Percentiles rank a stretch among this genome's conserved stretches.
Conservation (phyloP, 2,329 filamentous ascomycete genomes). For the Graphiopsis chlorocephala region DNA sequence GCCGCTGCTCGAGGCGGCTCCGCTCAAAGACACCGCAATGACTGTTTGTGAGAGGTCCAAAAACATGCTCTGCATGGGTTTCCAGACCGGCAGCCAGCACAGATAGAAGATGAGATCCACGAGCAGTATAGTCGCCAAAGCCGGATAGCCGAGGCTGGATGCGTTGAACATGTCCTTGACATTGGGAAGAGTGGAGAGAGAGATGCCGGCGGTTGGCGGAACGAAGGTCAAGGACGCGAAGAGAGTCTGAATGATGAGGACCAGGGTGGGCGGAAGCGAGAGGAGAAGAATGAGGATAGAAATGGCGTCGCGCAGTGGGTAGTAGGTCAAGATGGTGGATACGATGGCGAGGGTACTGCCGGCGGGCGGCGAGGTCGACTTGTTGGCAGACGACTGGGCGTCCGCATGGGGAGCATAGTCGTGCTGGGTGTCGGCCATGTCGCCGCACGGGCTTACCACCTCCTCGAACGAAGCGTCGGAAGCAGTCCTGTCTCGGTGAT, state of each 20-base stretch:
- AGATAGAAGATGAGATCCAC: slow-evolving; percentile 82
- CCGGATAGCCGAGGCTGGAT: slow-evolving; percentile 74
- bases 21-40: slow-evolving; percentile 85
- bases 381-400: slow-evolving; percentile 34
- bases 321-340: slow-evolving; percentile 82
- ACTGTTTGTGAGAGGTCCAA: slow-evolving; percentile 90
- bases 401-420: slow-evolving; percentile 36
- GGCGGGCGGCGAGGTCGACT: slow-evolving; percentile 66
- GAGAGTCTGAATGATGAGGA: slow-evolving; percentile 85
- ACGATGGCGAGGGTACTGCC: slow-evolving; percentile 72
- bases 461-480: slow-evolving; percentile 46
- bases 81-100: slow-evolving; percentile 79
- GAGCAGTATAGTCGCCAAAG: slow-evolving; percentile 76
- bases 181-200: slow-evolving; percentile 64
- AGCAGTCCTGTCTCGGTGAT: slow-evolving; percentile 38
- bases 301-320: slow-evolving; percentile 90
- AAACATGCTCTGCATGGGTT: slow-evolving; percentile 80
- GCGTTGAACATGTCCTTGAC: slow-evolving; percentile 90
- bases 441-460: slow-evolving; percentile 24
- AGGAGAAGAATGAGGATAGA: slow-evolving; percentile 95
- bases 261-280: slow-evolving; percentile 81
- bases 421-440: slow-evolving; percentile 29
- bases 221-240: slow-evolving; percentile 94
- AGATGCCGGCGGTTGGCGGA: slow-evolving; percentile 69
- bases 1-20: slow-evolving; percentile 67